These are phyloP conservation scores for Tolypocladium inflatum DNA, from an alignment of 2,329 filamentous ascomycete species.

Conservation along the genomic window DNA sequence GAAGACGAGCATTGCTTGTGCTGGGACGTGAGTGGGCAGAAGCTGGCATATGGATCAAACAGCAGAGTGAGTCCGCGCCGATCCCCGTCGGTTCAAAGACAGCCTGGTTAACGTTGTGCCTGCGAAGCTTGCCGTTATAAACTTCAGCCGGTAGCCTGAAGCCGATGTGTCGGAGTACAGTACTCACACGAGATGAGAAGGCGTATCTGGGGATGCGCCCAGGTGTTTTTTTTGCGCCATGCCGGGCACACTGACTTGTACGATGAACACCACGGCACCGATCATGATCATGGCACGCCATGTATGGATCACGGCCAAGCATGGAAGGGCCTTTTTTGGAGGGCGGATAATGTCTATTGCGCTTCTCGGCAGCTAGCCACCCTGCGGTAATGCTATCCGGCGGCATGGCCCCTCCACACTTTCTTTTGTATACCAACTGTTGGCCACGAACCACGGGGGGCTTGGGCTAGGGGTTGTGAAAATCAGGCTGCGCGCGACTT, in stretches of 20 bases:
- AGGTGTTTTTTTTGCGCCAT: background rate
- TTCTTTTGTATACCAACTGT: constrained; percentile 2
- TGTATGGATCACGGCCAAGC: background rate
- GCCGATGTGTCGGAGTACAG: background rate
- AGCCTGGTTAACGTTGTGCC: background rate
- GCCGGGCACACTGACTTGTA: background rate
- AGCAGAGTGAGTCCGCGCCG: constrained; percentile 43
- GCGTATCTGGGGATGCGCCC: background rate
- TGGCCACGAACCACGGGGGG: constrained; percentile 3
- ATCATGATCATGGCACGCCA: background rate
- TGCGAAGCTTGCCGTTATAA: constrained; percentile 38
- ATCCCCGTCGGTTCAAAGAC: background rate
- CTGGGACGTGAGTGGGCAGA: constrained; percentile 54
- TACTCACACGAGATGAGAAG: background rate
- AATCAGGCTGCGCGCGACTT: background rate
- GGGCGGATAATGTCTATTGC: background rate
- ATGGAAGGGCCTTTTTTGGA: background rate
- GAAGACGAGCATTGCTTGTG: constrained; percentile 52
- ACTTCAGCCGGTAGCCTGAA: constrained; percentile 31
- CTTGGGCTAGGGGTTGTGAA: background rate
- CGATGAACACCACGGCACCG: background rate
- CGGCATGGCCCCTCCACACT: constrained; percentile 3
- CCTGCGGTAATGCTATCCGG: constrained; percentile 2
- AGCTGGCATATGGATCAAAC: constrained; percentile 54
- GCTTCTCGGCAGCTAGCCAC: background rate